These are phyloP conservation scores for Ochetophila trinervis DNA, from an alignment of 306 rosid genomes.

Conservation along the genomic window DNA sequence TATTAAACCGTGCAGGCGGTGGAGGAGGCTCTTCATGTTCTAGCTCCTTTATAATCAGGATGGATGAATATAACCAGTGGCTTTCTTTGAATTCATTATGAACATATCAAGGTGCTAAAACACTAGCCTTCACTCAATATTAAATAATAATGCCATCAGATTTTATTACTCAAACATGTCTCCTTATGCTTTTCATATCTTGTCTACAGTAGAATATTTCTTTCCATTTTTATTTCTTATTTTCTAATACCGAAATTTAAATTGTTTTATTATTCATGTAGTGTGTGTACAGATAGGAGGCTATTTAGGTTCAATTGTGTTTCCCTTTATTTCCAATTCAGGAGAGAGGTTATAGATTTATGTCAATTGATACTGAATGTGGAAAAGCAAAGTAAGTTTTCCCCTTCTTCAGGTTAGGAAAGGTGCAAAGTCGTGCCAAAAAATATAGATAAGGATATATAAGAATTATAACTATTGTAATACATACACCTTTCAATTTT, in stretches of 20 bases:
- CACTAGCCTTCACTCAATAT: constrained; percentile 2
- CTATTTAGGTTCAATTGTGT: neutral
- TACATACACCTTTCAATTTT: neutral
- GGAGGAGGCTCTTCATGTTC: constrained; percentile 84
- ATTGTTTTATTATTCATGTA: neutral
- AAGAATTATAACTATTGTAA: neutral
- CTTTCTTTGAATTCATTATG: constrained; percentile 30
- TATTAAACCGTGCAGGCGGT: constrained; percentile 55
- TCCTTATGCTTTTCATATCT: neutral
- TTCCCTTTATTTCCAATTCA: neutral
- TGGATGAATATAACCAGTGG: constrained; percentile 90
- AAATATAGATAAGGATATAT: neutral
- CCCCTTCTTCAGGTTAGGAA: neutral
- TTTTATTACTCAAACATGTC: neutral
- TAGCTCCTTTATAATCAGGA: constrained; percentile 80
- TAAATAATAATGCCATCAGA: neutral
- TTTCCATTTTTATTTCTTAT: neutral
- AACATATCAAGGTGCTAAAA: constrained; percentile 35
- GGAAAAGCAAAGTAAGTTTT: too few relatives aligned
- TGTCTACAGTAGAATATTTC: neutral
- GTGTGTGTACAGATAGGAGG: too few relatives aligned
- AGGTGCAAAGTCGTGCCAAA: neutral
- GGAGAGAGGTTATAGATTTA: neutral
- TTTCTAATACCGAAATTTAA: neutral
- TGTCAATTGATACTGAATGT: neutral